Evolutionary conservation across 768 basidiomycete species (phyloP), one percentile per base, ranked within the genome.

Genomic region (Megacollybia marginata): DNA sequence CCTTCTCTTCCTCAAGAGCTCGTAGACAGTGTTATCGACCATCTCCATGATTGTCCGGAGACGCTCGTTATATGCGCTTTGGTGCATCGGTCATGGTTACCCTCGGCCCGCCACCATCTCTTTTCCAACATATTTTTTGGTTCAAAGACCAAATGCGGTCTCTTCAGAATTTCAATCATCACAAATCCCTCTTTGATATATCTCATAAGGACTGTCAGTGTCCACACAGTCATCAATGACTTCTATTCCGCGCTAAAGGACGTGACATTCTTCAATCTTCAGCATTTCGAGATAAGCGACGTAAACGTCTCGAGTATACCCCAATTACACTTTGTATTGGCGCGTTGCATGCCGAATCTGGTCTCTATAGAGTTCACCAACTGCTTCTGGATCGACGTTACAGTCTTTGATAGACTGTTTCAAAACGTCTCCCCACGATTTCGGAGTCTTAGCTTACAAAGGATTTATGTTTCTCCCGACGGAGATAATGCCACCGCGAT

Each of bases 11-110:
- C 55, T 9, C 48, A 46, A 33, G 59, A 60, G 46, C 32, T 60
- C 16, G 34, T 56, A 33, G 57, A 60, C n/a, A 35, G 46, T 43
- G 52, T 58, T n/a, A 47, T 60, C 11, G 57, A 60, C 48, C 43
- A 53, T 28, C 50, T 58, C 11, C 48, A 57, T 46, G 15, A 46
- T n/a, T 50, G 55, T 23, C 31, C 20, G 8, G 9, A 12, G 8
- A 47, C 49, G 9, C 55, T 60, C 11, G 31, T 38, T 15, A 31
- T 16, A 5, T 58, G 55, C 33, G 48, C 49, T 16, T 40, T 60
- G 5, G 55, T 60, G 9, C 48, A 44, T 40, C 49, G 47, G 18
- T 23, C 48, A 15, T 60, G 59, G 59, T 33, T 50, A 1, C 47
- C 53, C 9, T 19, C 40, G 7, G 45, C 49, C 18, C 53, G 55